These are phyloP conservation scores for Pezicula carpinea DNA, from an alignment of 2,329 filamentous ascomycete genomes.

Conservation along the genomic window DNA sequence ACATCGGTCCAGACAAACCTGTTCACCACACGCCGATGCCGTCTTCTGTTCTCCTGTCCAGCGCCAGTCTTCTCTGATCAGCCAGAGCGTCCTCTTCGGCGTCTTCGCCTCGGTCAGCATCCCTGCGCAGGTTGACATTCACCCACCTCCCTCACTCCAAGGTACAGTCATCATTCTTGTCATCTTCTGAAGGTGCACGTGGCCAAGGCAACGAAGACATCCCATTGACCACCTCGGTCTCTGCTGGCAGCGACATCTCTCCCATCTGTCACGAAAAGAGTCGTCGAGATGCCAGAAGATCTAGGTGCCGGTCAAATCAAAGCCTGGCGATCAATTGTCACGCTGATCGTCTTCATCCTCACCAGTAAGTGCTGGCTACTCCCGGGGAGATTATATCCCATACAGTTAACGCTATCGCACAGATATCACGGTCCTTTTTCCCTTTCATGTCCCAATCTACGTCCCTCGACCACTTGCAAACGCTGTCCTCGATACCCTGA, in stretches of 20 bases:
- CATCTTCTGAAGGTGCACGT: neutral
- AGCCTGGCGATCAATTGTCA: slow-evolving; percentile 66
- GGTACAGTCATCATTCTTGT: neutral
- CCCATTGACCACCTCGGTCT: no score
- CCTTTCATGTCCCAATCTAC: slow-evolving; percentile 60
- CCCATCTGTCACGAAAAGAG: neutral
- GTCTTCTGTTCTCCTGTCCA: no score
- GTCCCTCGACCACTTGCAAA: slow-evolving; percentile 48
- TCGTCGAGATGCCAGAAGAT: slow-evolving; percentile 25
- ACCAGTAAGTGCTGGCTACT: slow-evolving; percentile 55
- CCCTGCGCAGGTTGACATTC: neutral
- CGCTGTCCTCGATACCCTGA: slow-evolving; percentile 38
- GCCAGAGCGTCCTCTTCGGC: neutral
- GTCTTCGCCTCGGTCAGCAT: neutral
- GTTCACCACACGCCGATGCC: no score
- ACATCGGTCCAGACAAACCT: no score
- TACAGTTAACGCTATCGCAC: slow-evolving; percentile 1
- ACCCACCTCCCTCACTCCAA: neutral
- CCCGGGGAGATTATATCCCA: slow-evolving; percentile 3
- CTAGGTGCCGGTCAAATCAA: slow-evolving; percentile 52
- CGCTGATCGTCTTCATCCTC: slow-evolving; percentile 62
- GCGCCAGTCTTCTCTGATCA: neutral
- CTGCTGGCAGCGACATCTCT: no score
- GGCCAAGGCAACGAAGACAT: no score
- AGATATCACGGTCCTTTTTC: slow-evolving; percentile 68